phyloP scores from a whole-genome alignment of 73 alveolate genomes.

The Durusdinium trenchii region DNA sequence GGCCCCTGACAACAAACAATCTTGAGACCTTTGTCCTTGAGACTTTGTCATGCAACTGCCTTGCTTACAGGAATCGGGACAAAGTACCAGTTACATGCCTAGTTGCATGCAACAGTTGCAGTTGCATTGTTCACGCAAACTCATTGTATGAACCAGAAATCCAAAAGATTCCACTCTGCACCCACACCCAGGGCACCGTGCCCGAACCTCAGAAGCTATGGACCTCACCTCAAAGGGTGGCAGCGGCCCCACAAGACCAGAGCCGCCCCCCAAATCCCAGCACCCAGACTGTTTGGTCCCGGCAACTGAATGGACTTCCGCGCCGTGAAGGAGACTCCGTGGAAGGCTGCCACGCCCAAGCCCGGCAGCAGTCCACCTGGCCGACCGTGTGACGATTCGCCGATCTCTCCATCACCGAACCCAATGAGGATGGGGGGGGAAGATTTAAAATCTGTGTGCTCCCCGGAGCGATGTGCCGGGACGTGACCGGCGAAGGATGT shows the following conservation, averaged over 20 bases:
- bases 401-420: too few species aligned
- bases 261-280: not conserved
- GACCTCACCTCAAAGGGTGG: not conserved
- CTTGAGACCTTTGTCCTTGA: too few species aligned
- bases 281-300: not conserved
- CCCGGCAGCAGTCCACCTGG: conserved; percentile 41
- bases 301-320: conserved; percentile 37
- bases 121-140: not conserved
- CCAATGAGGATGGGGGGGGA: too few species aligned
- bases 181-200: not conserved
- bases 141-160: not conserved
- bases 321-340: not conserved
- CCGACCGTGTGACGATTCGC: too few species aligned
- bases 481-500: too few species aligned
- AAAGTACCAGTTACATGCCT: too few species aligned
- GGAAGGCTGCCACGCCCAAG: conserved; percentile 32
- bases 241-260: too few species aligned
- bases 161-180: not conserved
- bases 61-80: too few species aligned
- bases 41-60: too few species aligned
- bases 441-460: too few species aligned
- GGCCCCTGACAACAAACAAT: too few species aligned
- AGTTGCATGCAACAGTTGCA: not conserved
- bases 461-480: too few species aligned
- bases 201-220: not conserved